A percentile compares a stretch with the other conserved stretches of the same genome.
These are phyloP conservation scores for Rubus parviflorus DNA, from an alignment of 306 rosid species.

Conservation along the genomic window DNA sequence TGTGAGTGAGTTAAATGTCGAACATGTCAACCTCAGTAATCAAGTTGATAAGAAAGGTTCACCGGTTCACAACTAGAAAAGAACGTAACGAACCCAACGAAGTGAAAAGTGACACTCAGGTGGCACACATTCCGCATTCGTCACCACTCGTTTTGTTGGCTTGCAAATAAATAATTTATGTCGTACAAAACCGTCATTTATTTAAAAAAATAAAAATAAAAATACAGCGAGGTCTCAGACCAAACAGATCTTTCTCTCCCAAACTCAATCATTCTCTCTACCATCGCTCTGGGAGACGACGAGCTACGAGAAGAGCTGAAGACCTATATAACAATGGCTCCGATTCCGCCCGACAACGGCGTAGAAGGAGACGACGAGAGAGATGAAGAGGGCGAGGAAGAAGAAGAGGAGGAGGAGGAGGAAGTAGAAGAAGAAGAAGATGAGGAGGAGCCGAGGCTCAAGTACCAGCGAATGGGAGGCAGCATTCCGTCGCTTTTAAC, in stretches of 20 bases:
- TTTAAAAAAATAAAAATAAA: no score
- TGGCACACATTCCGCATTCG: background rate
- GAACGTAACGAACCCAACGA: background rate
- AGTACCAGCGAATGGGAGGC: conserved; percentile 98
- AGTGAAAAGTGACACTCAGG: background rate
- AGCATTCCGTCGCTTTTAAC: conserved; percentile 80
- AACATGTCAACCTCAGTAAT: no score
- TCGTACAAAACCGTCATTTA: background rate
- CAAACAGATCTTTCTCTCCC: background rate
- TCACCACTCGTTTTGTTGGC: conserved; percentile 27
- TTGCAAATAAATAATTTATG: conserved; percentile 28
- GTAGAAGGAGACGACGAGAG: conserved; percentile 89
- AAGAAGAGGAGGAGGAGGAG: conserved; percentile 51
- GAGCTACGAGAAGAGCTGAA: conserved; percentile 16
- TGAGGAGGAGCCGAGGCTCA: conserved; percentile 92
- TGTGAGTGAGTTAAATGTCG: no score
- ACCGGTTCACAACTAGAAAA: background rate
- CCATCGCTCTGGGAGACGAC: conserved; percentile 17
- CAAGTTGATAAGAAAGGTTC: no score
- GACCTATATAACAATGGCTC: conserved; percentile 61
- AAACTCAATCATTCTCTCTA: conserved; percentile 2
- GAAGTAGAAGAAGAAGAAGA: conserved; percentile 43
- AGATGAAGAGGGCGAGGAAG: conserved; percentile 73
- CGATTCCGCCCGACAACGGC: conserved; percentile 79
- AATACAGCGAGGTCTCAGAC: background rate